These are phyloP conservation scores for Sonneratia alba DNA, from an alignment of 345 rosid species.

Conservation along the genomic window DNA sequence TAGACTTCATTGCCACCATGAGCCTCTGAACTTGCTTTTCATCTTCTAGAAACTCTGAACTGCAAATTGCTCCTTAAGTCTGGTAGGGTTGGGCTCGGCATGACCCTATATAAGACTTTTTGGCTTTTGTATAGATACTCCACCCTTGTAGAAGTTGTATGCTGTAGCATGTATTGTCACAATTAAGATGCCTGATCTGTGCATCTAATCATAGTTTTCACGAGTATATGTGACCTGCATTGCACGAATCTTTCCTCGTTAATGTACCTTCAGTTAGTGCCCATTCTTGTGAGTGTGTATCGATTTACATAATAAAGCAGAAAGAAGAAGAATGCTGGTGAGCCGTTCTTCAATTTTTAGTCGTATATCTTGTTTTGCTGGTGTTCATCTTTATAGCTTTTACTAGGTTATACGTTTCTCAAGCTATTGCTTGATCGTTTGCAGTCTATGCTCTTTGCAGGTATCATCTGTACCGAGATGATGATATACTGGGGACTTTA, in stretches of 20 bases:
- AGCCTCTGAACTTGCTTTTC: background rate
- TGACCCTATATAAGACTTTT: background rate
- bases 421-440: background rate
- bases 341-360: background rate
- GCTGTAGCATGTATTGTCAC: background rate
- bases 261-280: background rate
- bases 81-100: background rate
- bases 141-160: background rate
- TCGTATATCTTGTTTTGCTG: background rate
- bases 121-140: background rate
- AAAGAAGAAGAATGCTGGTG: too few relatives aligned
- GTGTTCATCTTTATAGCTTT: background rate
- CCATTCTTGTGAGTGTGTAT: background rate
- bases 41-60: background rate
- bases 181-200: too few relatives aligned
- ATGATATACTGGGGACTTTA: conserved; percentile 54
- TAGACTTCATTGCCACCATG: background rate
- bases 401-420: background rate
- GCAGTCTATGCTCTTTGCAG: conserved; percentile 17
- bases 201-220: background rate
- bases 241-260: background rate
- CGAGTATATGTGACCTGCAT: background rate
- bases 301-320: background rate
- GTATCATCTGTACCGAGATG: conserved; percentile 43
- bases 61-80: background rate